Percentiles rank a stretch among this genome's conserved stretches.
Conservation (phyloP, 2,329 filamentous ascomycete genomes). For the Fusarium nurragi region DNA sequence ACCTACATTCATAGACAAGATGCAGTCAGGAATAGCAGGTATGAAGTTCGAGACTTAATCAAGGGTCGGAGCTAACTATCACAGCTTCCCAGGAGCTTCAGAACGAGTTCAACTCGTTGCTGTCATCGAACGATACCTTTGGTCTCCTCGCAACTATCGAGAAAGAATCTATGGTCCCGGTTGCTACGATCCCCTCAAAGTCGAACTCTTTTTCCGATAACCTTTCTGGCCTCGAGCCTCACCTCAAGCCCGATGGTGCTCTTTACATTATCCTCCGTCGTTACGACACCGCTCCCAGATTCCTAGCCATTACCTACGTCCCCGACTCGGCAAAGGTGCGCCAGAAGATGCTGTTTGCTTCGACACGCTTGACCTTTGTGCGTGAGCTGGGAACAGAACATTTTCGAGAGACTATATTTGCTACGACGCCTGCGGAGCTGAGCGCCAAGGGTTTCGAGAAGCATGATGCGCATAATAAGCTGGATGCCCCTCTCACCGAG, state of each 20-base stretch:
- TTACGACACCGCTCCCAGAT: constrained; percentile 64
- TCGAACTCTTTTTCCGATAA: constrained; percentile 70
- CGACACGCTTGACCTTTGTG: constrained; percentile 77
- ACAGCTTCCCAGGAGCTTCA: constrained; percentile 81
- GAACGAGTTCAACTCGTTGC: constrained; percentile 75
- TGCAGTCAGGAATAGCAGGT: constrained; percentile 86
- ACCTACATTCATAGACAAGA: constrained; percentile 49
- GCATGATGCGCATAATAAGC: constrained; percentile 72
- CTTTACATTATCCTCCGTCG: constrained; percentile 81
- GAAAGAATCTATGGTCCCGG: constrained; percentile 72
- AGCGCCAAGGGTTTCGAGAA: constrained; percentile 74
- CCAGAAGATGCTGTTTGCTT: constrained; percentile 87
- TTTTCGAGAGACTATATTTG: constrained; percentile 80
- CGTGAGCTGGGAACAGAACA: constrained; percentile 81
- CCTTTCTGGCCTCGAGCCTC: constrained; percentile 67
- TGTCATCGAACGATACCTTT: constrained; percentile 69
- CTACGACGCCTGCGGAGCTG: constrained; percentile 74
- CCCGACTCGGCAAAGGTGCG: constrained; percentile 81
- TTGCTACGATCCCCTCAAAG: constrained; percentile 62
- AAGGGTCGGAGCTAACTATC: neutral
- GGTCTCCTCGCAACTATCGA: constrained; percentile 77
- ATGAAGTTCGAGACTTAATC: constrained; percentile 32
- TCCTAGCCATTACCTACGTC: constrained; percentile 80
- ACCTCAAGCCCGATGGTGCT: constrained; percentile 72
- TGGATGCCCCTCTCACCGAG: constrained; percentile 78